phyloP scores from a whole-genome alignment of 2,329 filamentous ascomycete species.

The Phialemonium atrogriseum region DNA sequence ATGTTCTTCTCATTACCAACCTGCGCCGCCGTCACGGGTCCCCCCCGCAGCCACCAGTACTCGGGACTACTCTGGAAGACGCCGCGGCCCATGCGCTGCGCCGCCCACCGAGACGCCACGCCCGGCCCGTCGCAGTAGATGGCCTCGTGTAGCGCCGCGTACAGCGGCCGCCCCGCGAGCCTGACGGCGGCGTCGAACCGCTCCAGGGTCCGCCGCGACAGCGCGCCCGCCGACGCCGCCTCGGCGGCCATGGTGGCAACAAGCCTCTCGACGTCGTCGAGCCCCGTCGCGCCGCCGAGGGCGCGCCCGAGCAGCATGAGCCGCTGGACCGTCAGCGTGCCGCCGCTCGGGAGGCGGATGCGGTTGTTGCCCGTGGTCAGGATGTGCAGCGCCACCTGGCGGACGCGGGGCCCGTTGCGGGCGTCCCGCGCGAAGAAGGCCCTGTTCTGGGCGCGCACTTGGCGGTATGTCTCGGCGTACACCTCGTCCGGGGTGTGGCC shows the following conservation, averaged over 20 bases:
- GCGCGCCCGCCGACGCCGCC: too few species aligned
- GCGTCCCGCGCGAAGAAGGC: conserved; percentile 59
- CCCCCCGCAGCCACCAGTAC: conserved; percentile 21
- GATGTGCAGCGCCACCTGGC: too few species aligned
- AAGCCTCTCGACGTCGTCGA: too few species aligned
- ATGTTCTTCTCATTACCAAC: conserved; percentile 32
- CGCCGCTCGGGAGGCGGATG: too few species aligned
- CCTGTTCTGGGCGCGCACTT: conserved; percentile 50
- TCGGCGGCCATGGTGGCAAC: too few species aligned
- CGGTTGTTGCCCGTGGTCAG: too few species aligned
- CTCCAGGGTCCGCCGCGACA: too few species aligned
- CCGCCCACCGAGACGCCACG: conserved; percentile 52
- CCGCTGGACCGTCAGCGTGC: too few species aligned
- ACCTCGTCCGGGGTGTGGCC: conserved; percentile 51
- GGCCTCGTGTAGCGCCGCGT: conserved; percentile 60
- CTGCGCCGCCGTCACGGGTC: conserved; percentile 14
- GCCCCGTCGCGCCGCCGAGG: too few species aligned
- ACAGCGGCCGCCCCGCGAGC: conserved; percentile 57
- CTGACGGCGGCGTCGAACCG: conserved; percentile 29
- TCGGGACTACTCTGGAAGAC: conserved; percentile 16
- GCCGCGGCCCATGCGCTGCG: conserved; percentile 36
- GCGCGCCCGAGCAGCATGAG: too few species aligned
- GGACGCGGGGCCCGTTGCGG: conserved; percentile 54
- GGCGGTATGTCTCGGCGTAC: conserved; percentile 49
- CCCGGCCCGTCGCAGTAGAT: conserved; percentile 51